Conservation (phyloP, 352 stramenopile genomes). For the Phytophthora cryptogea region DNA sequence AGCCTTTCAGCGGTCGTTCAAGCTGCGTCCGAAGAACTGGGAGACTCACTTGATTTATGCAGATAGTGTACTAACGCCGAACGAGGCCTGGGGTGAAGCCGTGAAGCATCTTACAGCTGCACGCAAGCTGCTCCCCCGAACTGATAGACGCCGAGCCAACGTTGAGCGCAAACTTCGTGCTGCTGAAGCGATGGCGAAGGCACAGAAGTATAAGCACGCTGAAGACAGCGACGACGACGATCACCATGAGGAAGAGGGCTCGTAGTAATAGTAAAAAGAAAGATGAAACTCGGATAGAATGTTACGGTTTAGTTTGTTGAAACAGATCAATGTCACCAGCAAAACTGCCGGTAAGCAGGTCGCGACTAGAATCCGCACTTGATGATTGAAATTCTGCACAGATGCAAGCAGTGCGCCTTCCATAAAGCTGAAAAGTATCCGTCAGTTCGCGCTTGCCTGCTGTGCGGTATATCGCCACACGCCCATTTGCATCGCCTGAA, state of each 20-base stretch:
- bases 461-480: slow-evolving; percentile 51
- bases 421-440: slow-evolving; percentile 29
- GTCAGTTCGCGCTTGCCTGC: slow-evolving; percentile 22
- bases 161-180: slow-evolving; percentile 67
- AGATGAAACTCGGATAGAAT: slow-evolving; percentile 8
- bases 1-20: slow-evolving; percentile 84
- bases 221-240: slow-evolving; percentile 29
- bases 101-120: slow-evolving; percentile 72
- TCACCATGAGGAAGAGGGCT: slow-evolving; percentile 31
- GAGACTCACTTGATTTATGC: slow-evolving; percentile 88
- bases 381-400: slow-evolving; percentile 40
- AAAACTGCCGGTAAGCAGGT: slow-evolving; percentile 34
- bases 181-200: slow-evolving; percentile 46
- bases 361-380: neutral
- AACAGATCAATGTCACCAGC: slow-evolving; percentile 34
- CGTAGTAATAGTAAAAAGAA: slow-evolving; percentile 33
- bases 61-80: slow-evolving; percentile 72
- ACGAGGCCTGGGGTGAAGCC: slow-evolving; percentile 75
- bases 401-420: slow-evolving; percentile 26
- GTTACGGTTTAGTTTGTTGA: slow-evolving; percentile 7
- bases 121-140: slow-evolving; percentile 58
- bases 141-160: slow-evolving; percentile 48
- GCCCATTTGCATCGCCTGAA: slow-evolving; percentile 49
- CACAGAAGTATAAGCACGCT: slow-evolving; percentile 21
- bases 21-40: slow-evolving; percentile 76